These are phyloP conservation scores for Tubosaeta brunneosetosa DNA, from an alignment of 768 basidiomycete genomes.

Conservation along the genomic window DNA sequence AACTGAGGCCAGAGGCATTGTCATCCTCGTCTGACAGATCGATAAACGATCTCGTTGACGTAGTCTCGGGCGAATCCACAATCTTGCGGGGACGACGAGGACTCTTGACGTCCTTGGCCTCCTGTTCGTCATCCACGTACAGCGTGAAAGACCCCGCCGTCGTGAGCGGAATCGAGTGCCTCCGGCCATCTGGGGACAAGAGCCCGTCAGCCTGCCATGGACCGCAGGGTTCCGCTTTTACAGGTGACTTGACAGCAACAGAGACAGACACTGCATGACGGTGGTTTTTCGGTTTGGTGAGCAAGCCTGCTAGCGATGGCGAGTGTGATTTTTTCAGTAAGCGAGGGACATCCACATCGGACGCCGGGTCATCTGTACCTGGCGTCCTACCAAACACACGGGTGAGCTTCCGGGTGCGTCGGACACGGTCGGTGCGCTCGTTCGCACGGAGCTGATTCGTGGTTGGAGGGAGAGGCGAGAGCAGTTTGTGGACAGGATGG, in stretches of 20 bases:
- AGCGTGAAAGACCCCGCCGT: slow-evolving; percentile 39
- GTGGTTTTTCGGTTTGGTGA: slow-evolving; percentile 29
- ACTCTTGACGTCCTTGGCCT: neutral
- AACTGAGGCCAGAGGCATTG: slow-evolving; percentile 29
- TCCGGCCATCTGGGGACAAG: slow-evolving; percentile 32
- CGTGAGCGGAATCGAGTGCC: slow-evolving; percentile 54
- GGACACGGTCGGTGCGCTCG: slow-evolving; percentile 68
- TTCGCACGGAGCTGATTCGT: slow-evolving; percentile 61
- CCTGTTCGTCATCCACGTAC: slow-evolving; percentile 12
- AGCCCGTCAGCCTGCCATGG: slow-evolving; percentile 35
- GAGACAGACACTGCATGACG: slow-evolving; percentile 32
- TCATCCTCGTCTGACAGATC: slow-evolving; percentile 62
- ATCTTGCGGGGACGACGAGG: slow-evolving; percentile 5
- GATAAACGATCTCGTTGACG: slow-evolving; percentile 46
- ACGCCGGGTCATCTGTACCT: slow-evolving; percentile 34
- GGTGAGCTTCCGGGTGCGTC: slow-evolving; percentile 73
- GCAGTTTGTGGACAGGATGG: slow-evolving; percentile 5
- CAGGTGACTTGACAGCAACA: slow-evolving; percentile 17
- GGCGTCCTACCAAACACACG: slow-evolving; percentile 74
- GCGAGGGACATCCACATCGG: slow-evolving; percentile 26
- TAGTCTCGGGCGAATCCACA: slow-evolving; percentile 13
- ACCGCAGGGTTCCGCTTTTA: slow-evolving; percentile 21
- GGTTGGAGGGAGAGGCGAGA: slow-evolving; percentile 49
- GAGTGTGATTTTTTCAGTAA: slow-evolving; percentile 20
- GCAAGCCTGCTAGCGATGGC: slow-evolving; percentile 23